Evolutionary conservation across 208 protist genomes (phyloP).

Genomic region (Angomonas deanei): DNA sequence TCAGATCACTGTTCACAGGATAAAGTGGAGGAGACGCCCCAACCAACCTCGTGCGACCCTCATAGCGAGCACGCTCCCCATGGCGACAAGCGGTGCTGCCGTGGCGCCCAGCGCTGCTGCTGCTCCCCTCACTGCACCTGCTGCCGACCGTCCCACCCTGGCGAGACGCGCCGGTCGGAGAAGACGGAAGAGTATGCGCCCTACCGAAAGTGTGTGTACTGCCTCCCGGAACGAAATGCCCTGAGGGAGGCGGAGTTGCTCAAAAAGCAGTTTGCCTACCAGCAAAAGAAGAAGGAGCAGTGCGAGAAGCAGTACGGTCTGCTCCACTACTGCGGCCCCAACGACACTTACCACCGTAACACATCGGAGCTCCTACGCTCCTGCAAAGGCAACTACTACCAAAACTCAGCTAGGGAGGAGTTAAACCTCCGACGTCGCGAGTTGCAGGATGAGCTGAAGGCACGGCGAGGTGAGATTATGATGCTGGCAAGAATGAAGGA

Average conservation of each 20-base stretch:
- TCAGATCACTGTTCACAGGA: too few species aligned
- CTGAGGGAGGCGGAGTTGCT: constrained; percentile 50
- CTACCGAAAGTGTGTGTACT: constrained; percentile 35
- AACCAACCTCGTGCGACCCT: not conserved
- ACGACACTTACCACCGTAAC: constrained; percentile 29
- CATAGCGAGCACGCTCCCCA: not conserved
- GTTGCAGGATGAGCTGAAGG: constrained; percentile 63
- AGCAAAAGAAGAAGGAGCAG: constrained; percentile 27
- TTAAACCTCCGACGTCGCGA: constrained; percentile 42
- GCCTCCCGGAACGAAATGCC: constrained; percentile 57
- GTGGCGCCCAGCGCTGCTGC: constrained; percentile 20
- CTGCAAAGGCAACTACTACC: constrained; percentile 35
- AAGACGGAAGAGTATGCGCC: not conserved
- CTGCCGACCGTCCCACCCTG: not conserved
- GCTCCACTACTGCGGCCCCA: constrained; percentile 3
- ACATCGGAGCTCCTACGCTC: constrained; percentile 66
- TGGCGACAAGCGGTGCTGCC: not conserved
- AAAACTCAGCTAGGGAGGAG: constrained; percentile 42
- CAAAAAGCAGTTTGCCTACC: constrained; percentile 45
- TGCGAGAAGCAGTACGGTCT: constrained; percentile 17
- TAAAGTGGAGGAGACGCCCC: not conserved
- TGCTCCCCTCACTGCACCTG: constrained; percentile 43
- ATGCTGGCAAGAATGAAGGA: constrained; percentile 12
- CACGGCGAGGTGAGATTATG: constrained; percentile 33
- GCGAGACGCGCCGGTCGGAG: not conserved